A percentile compares a stretch with the other conserved stretches of the same genome.
These are phyloP conservation scores for Colletotrichum cereale DNA, from an alignment of 2,329 filamentous ascomycete species.

Conservation along the genomic window DNA sequence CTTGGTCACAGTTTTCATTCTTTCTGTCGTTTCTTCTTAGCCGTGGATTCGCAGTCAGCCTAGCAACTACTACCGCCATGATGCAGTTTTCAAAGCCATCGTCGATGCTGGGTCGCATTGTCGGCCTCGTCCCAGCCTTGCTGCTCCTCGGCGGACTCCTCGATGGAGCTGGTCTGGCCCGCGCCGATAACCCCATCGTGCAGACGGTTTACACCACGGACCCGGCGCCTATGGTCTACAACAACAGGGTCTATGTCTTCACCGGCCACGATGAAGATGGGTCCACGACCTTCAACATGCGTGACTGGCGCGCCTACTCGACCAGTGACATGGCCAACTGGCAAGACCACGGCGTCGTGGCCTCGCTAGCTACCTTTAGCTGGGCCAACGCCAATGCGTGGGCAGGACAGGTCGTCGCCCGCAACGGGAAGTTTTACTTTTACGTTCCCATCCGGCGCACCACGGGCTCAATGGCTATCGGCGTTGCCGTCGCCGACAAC, in stretches of 20 bases:
- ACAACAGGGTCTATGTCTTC: slow-evolving; percentile 48
- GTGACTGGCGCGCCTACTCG: slow-evolving; percentile 51
- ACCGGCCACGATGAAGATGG: slow-evolving; percentile 50
- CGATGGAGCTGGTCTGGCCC: neutral
- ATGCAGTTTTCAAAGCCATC: neutral
- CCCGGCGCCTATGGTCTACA: slow-evolving; percentile 48
- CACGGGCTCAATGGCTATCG: slow-evolving; percentile 46
- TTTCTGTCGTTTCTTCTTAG: neutral
- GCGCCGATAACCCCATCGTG: neutral
- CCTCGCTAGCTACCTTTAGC: slow-evolving; percentile 46
- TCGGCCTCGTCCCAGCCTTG: neutral
- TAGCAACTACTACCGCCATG: neutral
- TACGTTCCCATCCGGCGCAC: slow-evolving; percentile 44
- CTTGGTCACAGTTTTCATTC: neutral
- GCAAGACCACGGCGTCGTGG: slow-evolving; percentile 45
- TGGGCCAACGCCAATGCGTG: slow-evolving; percentile 53
- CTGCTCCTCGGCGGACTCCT: neutral
- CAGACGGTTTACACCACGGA: slow-evolving; percentile 7
- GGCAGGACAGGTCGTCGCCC: slow-evolving; percentile 49
- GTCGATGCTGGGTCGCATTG: neutral
- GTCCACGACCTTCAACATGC: slow-evolving; percentile 46
- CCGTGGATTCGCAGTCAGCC: neutral
- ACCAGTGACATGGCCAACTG: slow-evolving; percentile 52
- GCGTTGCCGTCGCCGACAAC: slow-evolving; percentile 50
- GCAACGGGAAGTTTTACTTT: slow-evolving; percentile 51